Evolutionary conservation across 805 yeast species (phyloP).

Genomic region (Lipomyces starkeyi): DNA sequence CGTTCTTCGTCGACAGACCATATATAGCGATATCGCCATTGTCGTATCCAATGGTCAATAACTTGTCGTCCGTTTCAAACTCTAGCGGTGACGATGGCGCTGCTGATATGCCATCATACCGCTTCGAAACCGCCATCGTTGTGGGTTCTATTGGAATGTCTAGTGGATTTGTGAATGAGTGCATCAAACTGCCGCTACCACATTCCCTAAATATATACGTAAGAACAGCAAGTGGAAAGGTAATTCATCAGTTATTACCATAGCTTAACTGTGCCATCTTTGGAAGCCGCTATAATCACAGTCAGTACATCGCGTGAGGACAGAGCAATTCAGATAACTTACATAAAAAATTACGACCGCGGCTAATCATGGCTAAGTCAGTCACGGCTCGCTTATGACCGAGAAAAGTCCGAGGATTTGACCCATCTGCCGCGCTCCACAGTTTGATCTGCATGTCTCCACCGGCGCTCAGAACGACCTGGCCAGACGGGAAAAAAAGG

Average conservation of each 20-base stretch:
- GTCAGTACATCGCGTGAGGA: slow-evolving; percentile 5
- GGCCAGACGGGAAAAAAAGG: slow-evolving; percentile 66
- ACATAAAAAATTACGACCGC: slow-evolving; percentile 70
- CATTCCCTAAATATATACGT: slow-evolving; percentile 43
- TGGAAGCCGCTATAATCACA: slow-evolving; percentile 34
- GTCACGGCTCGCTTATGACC: slow-evolving; percentile 59
- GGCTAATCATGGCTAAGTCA: slow-evolving; percentile 59
- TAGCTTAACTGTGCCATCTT: slow-evolving; percentile 58
- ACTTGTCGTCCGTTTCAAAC: slow-evolving; percentile 54
- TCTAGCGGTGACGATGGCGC: slow-evolving; percentile 46
- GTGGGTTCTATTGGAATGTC: slow-evolving; percentile 13
- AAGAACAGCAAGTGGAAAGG: neutral
- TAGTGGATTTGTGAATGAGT: slow-evolving; percentile 46
- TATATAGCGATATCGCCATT: slow-evolving; percentile 39
- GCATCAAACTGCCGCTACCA: slow-evolving; percentile 57
- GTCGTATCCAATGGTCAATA: slow-evolving; percentile 48
- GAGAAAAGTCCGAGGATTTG: slow-evolving; percentile 56
- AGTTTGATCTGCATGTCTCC: slow-evolving; percentile 63
- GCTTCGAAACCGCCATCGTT: slow-evolving; percentile 12
- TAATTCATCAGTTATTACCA: slow-evolving; percentile 58
- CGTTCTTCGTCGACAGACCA: slow-evolving; percentile 23
- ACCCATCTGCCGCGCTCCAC: slow-evolving; percentile 61
- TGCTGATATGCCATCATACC: slow-evolving; percentile 45
- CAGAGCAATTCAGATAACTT: slow-evolving; percentile 49
- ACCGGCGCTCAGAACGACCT: slow-evolving; percentile 65